Evolutionary conservation across 2,329 filamentous ascomycete genomes (phyloP).

Genomic region (Nemania sp.): DNA sequence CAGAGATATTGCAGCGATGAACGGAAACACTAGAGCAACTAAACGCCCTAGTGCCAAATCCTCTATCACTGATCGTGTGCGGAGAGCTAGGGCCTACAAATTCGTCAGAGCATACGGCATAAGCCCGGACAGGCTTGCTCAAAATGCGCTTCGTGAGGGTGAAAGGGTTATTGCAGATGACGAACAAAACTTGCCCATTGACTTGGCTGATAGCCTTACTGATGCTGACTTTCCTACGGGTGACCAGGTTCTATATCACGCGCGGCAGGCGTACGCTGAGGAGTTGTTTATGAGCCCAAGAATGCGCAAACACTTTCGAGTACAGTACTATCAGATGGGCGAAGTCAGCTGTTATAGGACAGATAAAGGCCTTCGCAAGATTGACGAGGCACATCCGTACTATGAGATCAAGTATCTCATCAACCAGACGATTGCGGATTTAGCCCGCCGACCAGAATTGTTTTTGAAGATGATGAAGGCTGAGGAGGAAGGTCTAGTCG

Average conservation of each 20-base stretch:
- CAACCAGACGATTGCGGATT: conserved; percentile 80
- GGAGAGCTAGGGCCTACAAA: conserved; percentile 76
- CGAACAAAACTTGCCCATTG: conserved; percentile 75
- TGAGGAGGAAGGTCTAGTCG: conserved; percentile 89
- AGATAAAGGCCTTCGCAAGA: conserved; percentile 89
- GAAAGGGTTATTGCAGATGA: conserved; percentile 85
- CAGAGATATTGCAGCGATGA: conserved; percentile 72
- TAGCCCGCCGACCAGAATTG: conserved; percentile 82
- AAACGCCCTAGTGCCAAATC: conserved; percentile 85
- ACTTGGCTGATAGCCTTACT: conserved; percentile 80
- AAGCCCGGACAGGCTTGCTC: conserved; percentile 82
- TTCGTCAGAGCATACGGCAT: conserved; percentile 91
- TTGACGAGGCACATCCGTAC: conserved; percentile 93
- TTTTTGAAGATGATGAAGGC: conserved; percentile 98
- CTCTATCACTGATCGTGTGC: conserved; percentile 79
- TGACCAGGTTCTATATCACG: conserved; percentile 74
- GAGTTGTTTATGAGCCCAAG: conserved; percentile 86
- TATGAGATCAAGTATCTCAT: conserved; percentile 98
- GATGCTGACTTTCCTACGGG: conserved; percentile 75
- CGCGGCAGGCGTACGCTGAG: conserved; percentile 86
- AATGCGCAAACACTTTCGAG: conserved; percentile 83
- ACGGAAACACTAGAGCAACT: conserved; percentile 64
- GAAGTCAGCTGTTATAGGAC: conserved; percentile 87
- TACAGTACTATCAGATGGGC: conserved; percentile 80
- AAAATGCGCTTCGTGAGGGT: conserved; percentile 79